Conservation (phyloP, 1,284 basidiomycete genomes). For the Ceratobasidium sp. region DNA sequence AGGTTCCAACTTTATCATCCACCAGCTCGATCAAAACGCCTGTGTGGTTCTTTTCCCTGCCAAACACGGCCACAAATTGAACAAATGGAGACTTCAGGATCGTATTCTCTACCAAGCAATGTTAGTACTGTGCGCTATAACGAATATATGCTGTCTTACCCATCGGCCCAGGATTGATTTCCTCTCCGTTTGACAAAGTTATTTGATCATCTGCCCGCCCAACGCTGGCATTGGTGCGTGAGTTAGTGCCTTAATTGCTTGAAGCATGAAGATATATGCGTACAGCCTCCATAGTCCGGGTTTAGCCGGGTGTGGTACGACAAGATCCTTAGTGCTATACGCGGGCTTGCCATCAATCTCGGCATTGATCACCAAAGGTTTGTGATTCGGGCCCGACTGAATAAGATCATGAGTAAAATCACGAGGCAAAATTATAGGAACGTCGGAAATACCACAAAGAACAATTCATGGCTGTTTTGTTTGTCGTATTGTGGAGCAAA, state of each 20-base stretch:
- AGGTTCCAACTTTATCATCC: conserved; percentile 29
- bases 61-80: conserved; percentile 59
- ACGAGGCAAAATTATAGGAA: too few species aligned
- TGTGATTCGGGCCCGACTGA: conserved; percentile 1
- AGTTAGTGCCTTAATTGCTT: not conserved
- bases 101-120: conserved; percentile 51
- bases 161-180: conserved; percentile 62
- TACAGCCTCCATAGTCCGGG: conserved; percentile 39
- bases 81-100: conserved; percentile 59
- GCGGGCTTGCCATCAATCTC: conserved; percentile 31
- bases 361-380: conserved; percentile 33
- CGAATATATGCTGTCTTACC: conserved; percentile 52
- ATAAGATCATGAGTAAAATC: not conserved
- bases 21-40: conserved; percentile 62
- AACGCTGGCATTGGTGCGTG: not conserved
- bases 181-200: conserved; percentile 47
- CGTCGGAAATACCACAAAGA: conserved; percentile 21
- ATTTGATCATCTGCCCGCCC: conserved; percentile 48
- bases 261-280: not conserved
- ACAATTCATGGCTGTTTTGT: conserved; percentile 12
- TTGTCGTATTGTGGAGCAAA: conserved; percentile 30
- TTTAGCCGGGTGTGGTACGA: conserved; percentile 42
- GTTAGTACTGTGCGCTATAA: conserved; percentile 45
- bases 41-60: conserved; percentile 61
- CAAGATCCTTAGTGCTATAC: conserved; percentile 44